Conservation (phyloP, 176 grass and related monocot genomes). For the Areca catechu region DNA sequence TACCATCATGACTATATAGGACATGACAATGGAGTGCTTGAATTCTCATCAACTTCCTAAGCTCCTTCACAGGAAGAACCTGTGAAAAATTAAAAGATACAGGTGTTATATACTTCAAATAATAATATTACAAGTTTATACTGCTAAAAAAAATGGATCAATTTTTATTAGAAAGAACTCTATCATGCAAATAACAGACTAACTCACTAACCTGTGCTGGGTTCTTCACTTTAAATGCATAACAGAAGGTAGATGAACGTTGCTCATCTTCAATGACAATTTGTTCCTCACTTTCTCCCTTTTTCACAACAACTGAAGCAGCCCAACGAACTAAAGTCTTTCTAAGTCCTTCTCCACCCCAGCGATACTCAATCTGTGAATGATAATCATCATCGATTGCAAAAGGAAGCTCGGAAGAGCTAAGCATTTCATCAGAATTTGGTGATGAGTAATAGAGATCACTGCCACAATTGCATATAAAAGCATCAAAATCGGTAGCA, state of each 20-base stretch:
- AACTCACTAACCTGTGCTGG: conserved; percentile 55
- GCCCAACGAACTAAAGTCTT: conserved; percentile 71
- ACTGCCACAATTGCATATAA: conserved; percentile 81
- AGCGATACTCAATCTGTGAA: conserved; percentile 82
- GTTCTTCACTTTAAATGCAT: conserved; percentile 70
- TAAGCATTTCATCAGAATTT: conserved; percentile 58
- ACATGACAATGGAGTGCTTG: conserved; percentile 78
- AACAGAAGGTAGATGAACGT: conserved; percentile 54
- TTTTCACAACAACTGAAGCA: conserved; percentile 30
- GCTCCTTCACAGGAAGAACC: conserved; percentile 68
- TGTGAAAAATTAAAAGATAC: conserved; percentile 8
- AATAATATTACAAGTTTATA: too few species aligned
- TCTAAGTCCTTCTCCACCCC: conserved; percentile 78
- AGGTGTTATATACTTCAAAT: too few species aligned
- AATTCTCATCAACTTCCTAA: conserved; percentile 71
- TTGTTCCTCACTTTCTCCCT: conserved; percentile 40
- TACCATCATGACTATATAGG: conserved; percentile 84
- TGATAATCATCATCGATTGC: conserved; percentile 68
- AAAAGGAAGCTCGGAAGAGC: conserved; percentile 57
- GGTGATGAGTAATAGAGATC: conserved; percentile 65
- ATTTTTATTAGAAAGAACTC: too few species aligned
- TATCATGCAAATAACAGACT: conserved; percentile 9
- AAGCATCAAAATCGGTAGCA: conserved; percentile 75
- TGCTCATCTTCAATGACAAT: conserved; percentile 50
- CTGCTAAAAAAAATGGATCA: too few species aligned